A percentile compares a stretch with the other conserved stretches of the same genome.
phyloP scores from a whole-genome alignment of 2,329 filamentous ascomycete genomes.

The Emergomyces africanus region DNA sequence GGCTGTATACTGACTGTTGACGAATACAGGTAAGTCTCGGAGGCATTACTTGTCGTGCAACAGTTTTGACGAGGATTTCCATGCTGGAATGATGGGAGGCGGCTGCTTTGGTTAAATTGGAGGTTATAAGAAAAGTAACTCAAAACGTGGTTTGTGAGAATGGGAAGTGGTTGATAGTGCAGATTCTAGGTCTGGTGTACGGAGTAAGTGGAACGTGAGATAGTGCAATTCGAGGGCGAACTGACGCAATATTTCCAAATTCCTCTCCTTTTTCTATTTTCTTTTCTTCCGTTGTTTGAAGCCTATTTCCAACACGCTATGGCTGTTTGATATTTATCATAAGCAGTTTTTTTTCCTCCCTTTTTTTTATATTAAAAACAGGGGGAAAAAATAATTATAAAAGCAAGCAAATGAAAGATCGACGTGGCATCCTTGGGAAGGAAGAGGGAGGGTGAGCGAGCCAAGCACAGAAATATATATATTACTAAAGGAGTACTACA shows the following conservation, averaged over 20 bases:
- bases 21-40: neutral
- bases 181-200: too few relatives aligned
- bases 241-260: neutral
- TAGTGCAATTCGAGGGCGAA: neutral
- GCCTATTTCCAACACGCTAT: neutral
- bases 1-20: too few relatives aligned
- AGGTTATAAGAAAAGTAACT: neutral
- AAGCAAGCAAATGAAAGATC: neutral
- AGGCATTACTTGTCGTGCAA: neutral
- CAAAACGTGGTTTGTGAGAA: neutral
- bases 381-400: neutral
- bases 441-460: neutral
- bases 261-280: neutral
- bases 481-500: neutral
- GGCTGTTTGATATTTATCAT: neutral
- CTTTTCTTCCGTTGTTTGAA: neutral
- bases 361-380: too few relatives aligned
- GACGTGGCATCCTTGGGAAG: neutral
- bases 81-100: neutral
- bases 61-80: neutral
- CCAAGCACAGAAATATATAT: neutral
- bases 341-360: too few relatives aligned
- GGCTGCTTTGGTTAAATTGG: neutral
- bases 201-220: neutral
- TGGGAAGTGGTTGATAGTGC: neutral